Percentiles rank a stretch among this genome's conserved stretches.
These are phyloP conservation scores for Eucalyptus albens DNA, from an alignment of 345 rosid species.

Conservation along the genomic window DNA sequence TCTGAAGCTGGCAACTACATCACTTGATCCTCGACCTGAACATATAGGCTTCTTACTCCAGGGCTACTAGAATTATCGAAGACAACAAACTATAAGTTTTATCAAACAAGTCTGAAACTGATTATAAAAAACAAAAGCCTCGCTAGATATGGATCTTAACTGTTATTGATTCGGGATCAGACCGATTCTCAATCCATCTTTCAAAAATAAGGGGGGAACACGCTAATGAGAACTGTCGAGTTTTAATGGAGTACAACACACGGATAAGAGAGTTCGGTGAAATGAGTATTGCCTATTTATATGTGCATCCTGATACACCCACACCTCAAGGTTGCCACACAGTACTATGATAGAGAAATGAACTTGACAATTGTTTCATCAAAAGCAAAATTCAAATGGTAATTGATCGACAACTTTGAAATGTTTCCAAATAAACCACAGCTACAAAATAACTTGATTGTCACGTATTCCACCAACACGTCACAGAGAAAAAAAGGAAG, in stretches of 20 bases:
- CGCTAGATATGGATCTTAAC: neutral
- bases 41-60: neutral
- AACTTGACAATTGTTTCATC: neutral
- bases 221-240: neutral
- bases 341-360: neutral
- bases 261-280: neutral
- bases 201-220: too few species aligned
- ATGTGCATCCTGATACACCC: neutral
- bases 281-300: neutral
- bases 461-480: neutral
- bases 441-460: neutral
- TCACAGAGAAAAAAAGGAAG: neutral
- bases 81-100: neutral
- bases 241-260: neutral
- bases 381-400: neutral
- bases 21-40: neutral
- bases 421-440: neutral
- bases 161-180: neutral
- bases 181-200: too few species aligned
- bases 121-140: neutral
- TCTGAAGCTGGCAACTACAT: neutral
- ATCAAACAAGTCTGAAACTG: neutral
- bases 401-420: neutral
- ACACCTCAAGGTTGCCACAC: neutral
- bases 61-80: neutral